These are phyloP conservation scores for Aleurites moluccanus DNA, from an alignment of 441 rosid species.

Conservation along the genomic window DNA sequence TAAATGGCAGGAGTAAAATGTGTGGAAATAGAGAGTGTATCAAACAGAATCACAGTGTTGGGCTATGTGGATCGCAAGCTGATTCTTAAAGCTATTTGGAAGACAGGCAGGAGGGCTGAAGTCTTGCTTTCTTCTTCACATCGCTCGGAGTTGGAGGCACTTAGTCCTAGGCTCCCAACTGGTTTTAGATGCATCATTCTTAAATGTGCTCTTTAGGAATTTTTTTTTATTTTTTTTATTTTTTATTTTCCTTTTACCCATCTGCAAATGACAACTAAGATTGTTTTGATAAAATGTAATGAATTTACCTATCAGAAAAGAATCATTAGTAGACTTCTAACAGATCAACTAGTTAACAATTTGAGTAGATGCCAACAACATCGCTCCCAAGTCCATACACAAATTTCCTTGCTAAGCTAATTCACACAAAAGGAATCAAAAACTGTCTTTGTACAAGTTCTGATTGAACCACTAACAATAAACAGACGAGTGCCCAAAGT, in stretches of 20 bases:
- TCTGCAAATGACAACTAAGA: no score
- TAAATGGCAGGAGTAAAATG: constrained; percentile 30
- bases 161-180: constrained; percentile 26
- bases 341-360: no score
- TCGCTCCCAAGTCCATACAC: no score
- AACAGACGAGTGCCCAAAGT: background rate
- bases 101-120: constrained; percentile 33
- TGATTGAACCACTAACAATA: background rate
- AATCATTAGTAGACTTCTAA: no score
- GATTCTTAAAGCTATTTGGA: constrained; percentile 27
- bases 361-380: no score
- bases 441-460: background rate
- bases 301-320: no score
- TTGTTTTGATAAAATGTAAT: no score
- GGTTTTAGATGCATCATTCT: constrained; percentile 34
- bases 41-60: constrained; percentile 29
- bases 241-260: no score
- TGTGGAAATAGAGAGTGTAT: constrained; percentile 26
- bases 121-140: constrained; percentile 11
- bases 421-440: background rate
- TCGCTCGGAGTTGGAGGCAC: background rate
- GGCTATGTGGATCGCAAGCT: constrained; percentile 28
- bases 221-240: no score
- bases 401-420: no score
- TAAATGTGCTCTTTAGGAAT: constrained; percentile 14